Base-by-base conservation (phyloP, 2,329 filamentous ascomycete genomes). In the Proliferodiscus dingleyae region DNA sequence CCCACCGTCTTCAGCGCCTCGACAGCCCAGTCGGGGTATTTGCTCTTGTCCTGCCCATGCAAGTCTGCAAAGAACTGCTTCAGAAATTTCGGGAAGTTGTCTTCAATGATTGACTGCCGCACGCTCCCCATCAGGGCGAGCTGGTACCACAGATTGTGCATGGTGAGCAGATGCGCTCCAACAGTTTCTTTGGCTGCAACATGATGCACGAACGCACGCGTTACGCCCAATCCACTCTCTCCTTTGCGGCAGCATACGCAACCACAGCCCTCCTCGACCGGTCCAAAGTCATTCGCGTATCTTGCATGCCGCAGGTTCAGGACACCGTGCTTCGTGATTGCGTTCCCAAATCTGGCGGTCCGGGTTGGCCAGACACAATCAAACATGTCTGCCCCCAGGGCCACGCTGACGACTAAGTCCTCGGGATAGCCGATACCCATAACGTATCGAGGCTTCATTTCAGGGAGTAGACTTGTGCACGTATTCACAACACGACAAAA, bases 361-460 rank as follows among this genome's bases (percentile, higher is more conserved):
- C 93, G 77, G 4, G 93, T 97, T 1, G 93, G 94, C 93, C 93
- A 98, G 5, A 98, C 93, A 63, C 94, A 98, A 68, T 98, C 93
- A 64, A 98, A 98, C 93, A 98, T 98, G 68, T 98, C 93, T 39
- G 93, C 93, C 3, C 93, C 93, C 1, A 98, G 75, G 1, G 93
- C 93, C 3, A 96, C 83, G 43, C 89, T 94, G 30, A 98, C 90
- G 2, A 98, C 80, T 45, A 98, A 73, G 62, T 98, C 93, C 69
- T 97, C 93, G 1, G 93, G 93, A 66, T 96, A 98, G 10, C 93
- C 89, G 56, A 98, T 93, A 15, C 93, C 93, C 94, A 98, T 98
- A 46, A 98, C 91, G 68, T 98, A 98, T 64, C 93, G 79, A n/a
- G 93, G 93, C 68, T 98, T 98, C 51, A 87, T 73, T 47, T 91